Base-by-base conservation (phyloP, 495 filamentous ascomycete species). In the Penicillium bialowiezense region DNA sequence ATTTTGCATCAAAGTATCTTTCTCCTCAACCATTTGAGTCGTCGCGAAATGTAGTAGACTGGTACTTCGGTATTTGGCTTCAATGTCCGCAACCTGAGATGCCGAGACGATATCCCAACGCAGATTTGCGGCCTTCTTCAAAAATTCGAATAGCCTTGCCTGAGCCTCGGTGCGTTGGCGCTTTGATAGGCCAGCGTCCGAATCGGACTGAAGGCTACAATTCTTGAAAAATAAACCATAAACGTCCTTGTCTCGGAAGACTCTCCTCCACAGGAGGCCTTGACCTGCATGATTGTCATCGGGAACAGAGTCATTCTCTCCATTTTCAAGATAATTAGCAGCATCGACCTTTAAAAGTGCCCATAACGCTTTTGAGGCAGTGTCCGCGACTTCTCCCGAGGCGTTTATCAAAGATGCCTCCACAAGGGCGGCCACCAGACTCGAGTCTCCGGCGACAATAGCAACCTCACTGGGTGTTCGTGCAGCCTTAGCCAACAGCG, bases 1-100 rank as follows among this genome's bases (percentile, higher is more conserved):
- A 56, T 88, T 76, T 52, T 92, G 87, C 86, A 95, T 88, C 51
- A 96, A 68, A 19, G 85, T 73, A 57, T 96, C 91, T 32, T 72
- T 74, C 48, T 74, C 75, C 53, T 92, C 79, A 12, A 92, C 78
- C 89, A 95, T 92, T 33, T 78, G 70, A 32, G 82, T 69, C 3
- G 84, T 77, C 2, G 85, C 89, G 60, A 87, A 95, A 28, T 90
- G 82, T 12, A 95, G 72, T 3, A 96, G 59, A 12, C 89, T 87
- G 7, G 52, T 51, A 41, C 72, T 65, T 17, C 74, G 62, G 50
- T 83, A 85, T 33, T 64, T 62, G 1, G 68, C 52, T 45, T 90
- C 84, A 1, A 91, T 58, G 0, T 86, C 82, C 0, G 79, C 54
- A 19, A 85, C 67, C 17, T 85, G 76, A 0, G 85, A 76, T 13